Conservation (phyloP, 352 stramenopile genomes). For the Pythium scleroteichum region DNA sequence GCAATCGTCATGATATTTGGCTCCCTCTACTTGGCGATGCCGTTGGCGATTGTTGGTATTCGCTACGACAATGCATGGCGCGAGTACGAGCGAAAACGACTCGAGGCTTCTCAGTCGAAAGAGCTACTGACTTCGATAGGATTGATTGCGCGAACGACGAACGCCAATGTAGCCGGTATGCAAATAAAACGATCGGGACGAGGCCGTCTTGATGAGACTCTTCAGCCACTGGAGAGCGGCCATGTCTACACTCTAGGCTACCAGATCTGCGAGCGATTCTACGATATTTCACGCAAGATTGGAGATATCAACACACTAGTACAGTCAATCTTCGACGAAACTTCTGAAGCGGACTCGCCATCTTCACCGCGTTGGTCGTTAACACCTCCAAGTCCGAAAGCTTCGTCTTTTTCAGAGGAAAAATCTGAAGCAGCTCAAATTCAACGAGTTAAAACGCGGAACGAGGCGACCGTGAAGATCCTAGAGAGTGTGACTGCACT, state of each 20-base stretch:
- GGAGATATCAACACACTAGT: constrained; percentile 2
- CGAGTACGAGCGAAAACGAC: constrained; percentile 52
- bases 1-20: constrained; percentile 75
- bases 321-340: constrained; percentile 24
- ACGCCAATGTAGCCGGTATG: constrained; percentile 12
- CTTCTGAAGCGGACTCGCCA: background rate
- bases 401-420: constrained; percentile 3
- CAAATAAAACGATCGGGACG: background rate
- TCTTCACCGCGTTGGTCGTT: background rate
- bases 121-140: constrained; percentile 37
- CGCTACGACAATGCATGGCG: constrained; percentile 39
- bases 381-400: background rate
- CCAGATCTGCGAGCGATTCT: constrained; percentile 41
- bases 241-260: constrained; percentile 31
- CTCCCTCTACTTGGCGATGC: constrained; percentile 79
- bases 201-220: constrained; percentile 23
- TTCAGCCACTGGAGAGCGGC: constrained; percentile 33
- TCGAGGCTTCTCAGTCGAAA: constrained; percentile 55
- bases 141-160: background rate
- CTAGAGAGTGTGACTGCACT: constrained; percentile 38
- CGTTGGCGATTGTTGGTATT: constrained; percentile 79
- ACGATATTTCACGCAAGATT: constrained; percentile 34
- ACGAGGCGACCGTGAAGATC: constrained; percentile 33
- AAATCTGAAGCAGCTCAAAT: constrained; percentile 16
- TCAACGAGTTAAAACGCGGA: constrained; percentile 33